phyloP scores from a whole-genome alignment of 1,284 basidiomycete species.

The Vanrija sp. region DNA sequence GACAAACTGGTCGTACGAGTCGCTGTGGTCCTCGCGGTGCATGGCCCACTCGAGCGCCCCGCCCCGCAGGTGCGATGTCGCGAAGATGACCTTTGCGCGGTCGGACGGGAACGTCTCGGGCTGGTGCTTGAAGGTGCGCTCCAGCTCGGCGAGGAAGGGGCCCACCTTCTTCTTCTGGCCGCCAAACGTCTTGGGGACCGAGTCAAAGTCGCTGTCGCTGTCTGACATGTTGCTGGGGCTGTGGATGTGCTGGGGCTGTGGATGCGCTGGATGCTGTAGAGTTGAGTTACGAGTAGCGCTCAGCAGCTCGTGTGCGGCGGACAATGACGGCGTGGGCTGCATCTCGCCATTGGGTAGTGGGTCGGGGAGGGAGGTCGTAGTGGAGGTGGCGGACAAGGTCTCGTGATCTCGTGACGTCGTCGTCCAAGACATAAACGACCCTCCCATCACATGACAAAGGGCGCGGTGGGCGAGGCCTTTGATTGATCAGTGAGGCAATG shows the following conservation, averaged over 20 bases:
- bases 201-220: constrained; percentile 15
- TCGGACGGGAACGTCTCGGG: constrained; percentile 3
- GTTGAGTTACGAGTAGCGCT: too few relatives aligned
- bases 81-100: constrained; percentile 8
- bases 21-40: constrained; percentile 10
- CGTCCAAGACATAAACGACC: too few relatives aligned
- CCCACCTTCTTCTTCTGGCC: constrained; percentile 10
- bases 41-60: constrained; percentile 17
- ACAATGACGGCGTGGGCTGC: too few relatives aligned
- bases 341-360: too few relatives aligned
- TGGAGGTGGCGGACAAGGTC: too few relatives aligned
- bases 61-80: constrained; percentile 13
- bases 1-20: constrained; percentile 5
- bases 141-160: constrained; percentile 12
- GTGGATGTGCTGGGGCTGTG: background rate
- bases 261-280: background rate
- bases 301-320: too few relatives aligned
- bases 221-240: constrained; percentile 5
- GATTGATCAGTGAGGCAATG: too few relatives aligned
- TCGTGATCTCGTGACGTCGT: too few relatives aligned
- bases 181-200: constrained; percentile 9
- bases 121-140: constrained; percentile 8
- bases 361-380: too few relatives aligned
- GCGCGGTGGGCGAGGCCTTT: too few relatives aligned
- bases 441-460: too few relatives aligned